A percentile compares a stretch with the other conserved stretches of the same genome.
These are phyloP conservation scores for Tetratostichococcus sp. DNA, from an alignment of 139 green algal genomes.

Conservation along the genomic window DNA sequence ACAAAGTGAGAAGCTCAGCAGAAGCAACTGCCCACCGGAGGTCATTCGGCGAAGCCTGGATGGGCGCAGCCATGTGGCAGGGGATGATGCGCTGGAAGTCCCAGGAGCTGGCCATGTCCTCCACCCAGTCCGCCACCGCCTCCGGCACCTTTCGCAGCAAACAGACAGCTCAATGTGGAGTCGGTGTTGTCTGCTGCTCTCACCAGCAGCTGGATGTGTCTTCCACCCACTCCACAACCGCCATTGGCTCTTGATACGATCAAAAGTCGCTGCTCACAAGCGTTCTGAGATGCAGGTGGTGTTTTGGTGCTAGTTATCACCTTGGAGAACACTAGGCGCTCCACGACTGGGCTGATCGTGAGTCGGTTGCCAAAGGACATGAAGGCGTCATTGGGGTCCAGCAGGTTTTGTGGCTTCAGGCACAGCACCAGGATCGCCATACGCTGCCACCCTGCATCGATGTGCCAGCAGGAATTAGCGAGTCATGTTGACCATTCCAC, in stretches of 20 bases:
- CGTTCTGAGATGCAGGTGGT: too few species aligned
- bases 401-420: constrained; percentile 72
- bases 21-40: constrained; percentile 8
- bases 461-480: too few species aligned
- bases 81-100: constrained; percentile 85
- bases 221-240: too few species aligned
- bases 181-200: too few species aligned
- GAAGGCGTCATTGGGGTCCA: constrained; percentile 50
- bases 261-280: too few species aligned
- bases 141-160: neutral
- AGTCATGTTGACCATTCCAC: too few species aligned
- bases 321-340: constrained; percentile 86
- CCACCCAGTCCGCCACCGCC: constrained; percentile 64
- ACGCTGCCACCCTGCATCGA: constrained; percentile 73
- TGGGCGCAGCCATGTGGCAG: constrained; percentile 81
- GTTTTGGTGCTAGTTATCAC: too few species aligned
- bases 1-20: too few species aligned
- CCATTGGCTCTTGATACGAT: too few species aligned
- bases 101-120: constrained; percentile 73
- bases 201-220: too few species aligned
- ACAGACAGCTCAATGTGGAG: too few species aligned
- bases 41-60: constrained; percentile 43
- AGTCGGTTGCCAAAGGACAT: constrained; percentile 61
- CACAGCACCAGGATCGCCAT: constrained; percentile 92
- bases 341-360: constrained; percentile 84